Evolutionary conservation across 2,329 filamentous ascomycete species (phyloP).

Genomic region (Pseudovirgaria hyperparasitica): DNA sequence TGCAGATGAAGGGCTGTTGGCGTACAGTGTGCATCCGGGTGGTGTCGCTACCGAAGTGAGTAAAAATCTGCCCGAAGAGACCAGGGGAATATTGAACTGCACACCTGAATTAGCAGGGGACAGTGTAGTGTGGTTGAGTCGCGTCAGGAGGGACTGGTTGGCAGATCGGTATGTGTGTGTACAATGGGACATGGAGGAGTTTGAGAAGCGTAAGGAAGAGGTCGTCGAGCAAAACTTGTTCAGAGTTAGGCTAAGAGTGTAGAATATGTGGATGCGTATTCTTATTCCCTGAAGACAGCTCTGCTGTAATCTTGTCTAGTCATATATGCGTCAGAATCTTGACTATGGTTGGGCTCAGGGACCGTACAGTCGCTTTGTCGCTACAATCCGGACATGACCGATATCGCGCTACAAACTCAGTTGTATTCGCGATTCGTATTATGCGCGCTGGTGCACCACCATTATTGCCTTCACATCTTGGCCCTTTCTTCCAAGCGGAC

Average conservation of each 20-base stretch:
- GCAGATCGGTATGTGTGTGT: slow-evolving; percentile 30
- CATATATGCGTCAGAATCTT: too few species aligned
- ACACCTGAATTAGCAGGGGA: slow-evolving; percentile 3
- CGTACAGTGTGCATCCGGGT: slow-evolving; percentile 8
- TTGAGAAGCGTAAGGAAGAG: slow-evolving; percentile 28
- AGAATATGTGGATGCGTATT: too few species aligned
- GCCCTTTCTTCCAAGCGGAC: too few species aligned
- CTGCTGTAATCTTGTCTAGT: too few species aligned
- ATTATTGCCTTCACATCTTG: too few species aligned
- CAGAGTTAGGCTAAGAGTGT: slow-evolving; percentile 7
- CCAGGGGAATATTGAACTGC: slow-evolving; percentile 1
- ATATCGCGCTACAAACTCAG: too few species aligned
- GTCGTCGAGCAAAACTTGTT: slow-evolving; percentile 20
- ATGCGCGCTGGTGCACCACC: too few species aligned
- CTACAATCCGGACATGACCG: too few species aligned
- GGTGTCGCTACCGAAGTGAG: slow-evolving; percentile 7
- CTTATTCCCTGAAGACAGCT: too few species aligned
- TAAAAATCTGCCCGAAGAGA: slow-evolving; percentile 1
- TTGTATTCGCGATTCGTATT: too few species aligned
- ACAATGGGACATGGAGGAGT: slow-evolving; percentile 37
- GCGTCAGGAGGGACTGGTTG: slow-evolving; percentile 32
- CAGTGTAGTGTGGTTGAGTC: slow-evolving; percentile 17
- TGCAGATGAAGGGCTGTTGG: slow-evolving; percentile 4
- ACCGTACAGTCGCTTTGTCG: too few species aligned
- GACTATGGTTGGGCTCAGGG: too few species aligned